These are phyloP conservation scores for Botryotinia globosa DNA, from an alignment of 2,329 filamentous ascomycete genomes.

Conservation along the genomic window DNA sequence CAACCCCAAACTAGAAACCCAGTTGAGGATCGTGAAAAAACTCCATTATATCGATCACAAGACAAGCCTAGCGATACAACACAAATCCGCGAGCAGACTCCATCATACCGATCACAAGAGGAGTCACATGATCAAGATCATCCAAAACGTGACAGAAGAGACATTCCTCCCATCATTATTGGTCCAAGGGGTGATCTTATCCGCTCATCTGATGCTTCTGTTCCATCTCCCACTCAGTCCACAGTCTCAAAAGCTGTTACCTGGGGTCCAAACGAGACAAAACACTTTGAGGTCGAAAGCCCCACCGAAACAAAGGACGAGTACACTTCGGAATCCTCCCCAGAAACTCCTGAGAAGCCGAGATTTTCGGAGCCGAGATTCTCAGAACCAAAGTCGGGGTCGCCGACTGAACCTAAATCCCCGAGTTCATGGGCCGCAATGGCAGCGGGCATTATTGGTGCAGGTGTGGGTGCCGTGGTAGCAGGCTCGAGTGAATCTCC, in stretches of 20 bases:
- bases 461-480: constrained; percentile 38
- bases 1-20: neutral
- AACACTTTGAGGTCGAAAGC: constrained; percentile 61
- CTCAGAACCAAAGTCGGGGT: constrained; percentile 8
- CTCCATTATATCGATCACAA: neutral
- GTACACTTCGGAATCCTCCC: constrained; percentile 29
- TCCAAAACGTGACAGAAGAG: constrained; percentile 27
- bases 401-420: neutral
- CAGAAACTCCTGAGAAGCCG: constrained; percentile 40
- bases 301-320: constrained; percentile 45
- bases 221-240: constrained; percentile 42
- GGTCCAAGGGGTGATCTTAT: constrained; percentile 45
- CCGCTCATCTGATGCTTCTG: constrained; percentile 7
- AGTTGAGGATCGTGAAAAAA: neutral
- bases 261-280: constrained; percentile 64
- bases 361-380: constrained; percentile 22
- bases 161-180: constrained; percentile 41
- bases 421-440: constrained; percentile 50
- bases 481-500: constrained; percentile 30
- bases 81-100: neutral
- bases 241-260: constrained; percentile 56
- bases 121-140: constrained; percentile 14
- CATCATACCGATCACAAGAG: neutral
- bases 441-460: constrained; percentile 49
- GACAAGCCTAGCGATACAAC: neutral